A percentile compares a stretch with the other conserved stretches of the same genome.
These are phyloP conservation scores for Paspalum notatum DNA, from an alignment of 176 grass and related monocot genomes.

Conservation along the genomic window DNA sequence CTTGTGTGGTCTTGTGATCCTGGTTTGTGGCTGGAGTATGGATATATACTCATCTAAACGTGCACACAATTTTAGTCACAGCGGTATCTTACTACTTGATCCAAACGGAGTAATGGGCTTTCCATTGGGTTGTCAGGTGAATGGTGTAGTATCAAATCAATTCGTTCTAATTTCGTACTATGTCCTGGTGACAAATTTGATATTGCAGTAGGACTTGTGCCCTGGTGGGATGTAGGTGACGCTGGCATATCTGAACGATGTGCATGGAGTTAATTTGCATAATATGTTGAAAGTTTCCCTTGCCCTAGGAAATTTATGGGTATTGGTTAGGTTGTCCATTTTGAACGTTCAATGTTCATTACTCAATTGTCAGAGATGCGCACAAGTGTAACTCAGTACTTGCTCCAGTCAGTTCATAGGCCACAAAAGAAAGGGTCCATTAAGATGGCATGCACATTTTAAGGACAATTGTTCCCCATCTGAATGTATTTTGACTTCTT, in stretches of 20 bases:
- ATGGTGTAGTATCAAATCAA: neutral
- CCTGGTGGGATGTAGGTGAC: neutral
- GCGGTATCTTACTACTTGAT: neutral
- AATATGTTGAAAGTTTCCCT: neutral
- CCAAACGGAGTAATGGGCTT: neutral
- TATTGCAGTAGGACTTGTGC: neutral
- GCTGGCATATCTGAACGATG: neutral
- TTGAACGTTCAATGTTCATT: neutral
- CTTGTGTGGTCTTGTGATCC: neutral
- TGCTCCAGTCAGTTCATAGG: neutral
- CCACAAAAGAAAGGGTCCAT: neutral
- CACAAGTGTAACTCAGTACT: neutral
- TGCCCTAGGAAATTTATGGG: neutral
- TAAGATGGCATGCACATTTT: neutral
- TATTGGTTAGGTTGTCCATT: neutral
- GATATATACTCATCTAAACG: neutral
- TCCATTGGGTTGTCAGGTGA: neutral
- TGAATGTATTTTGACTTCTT: neutral
- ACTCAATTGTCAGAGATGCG: neutral
- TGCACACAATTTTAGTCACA: neutral
- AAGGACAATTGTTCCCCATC: neutral
- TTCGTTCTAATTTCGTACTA: neutral
- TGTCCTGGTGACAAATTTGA: neutral
- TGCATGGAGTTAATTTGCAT: neutral
- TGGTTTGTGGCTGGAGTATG: neutral